Conservation (phyloP, 257 asterid species). For the Fraxinus pennsylvanica region DNA sequence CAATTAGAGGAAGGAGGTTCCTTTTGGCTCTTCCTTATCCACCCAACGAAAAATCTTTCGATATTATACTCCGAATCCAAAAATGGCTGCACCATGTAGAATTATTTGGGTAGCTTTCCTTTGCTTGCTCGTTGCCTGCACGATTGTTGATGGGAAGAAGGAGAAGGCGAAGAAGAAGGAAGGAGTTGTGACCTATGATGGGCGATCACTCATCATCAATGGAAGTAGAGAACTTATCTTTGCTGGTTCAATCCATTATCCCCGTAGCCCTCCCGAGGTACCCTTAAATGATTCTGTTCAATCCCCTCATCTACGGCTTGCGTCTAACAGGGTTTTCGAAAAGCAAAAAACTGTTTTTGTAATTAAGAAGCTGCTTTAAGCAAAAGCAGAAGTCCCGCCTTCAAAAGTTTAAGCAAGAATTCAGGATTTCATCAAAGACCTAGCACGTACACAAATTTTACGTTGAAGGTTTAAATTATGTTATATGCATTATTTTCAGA, state of each 20-base stretch:
- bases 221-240: slow-evolving; percentile 73
- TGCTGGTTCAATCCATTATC: slow-evolving; percentile 87
- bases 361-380: too few species aligned
- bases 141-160: slow-evolving; percentile 13
- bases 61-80: neutral
- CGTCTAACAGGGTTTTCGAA: too few species aligned
- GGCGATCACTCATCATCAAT: slow-evolving; percentile 63
- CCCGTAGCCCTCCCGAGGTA: slow-evolving; percentile 82
- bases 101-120: slow-evolving; percentile 27
- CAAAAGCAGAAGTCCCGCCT: too few species aligned
- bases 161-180: neutral
- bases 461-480: neutral
- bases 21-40: neutral
- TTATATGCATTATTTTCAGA: slow-evolving; percentile 33
- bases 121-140: slow-evolving; percentile 24
- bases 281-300: neutral
- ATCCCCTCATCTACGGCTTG: too few species aligned
- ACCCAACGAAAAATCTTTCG: neutral
- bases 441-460: too few species aligned
- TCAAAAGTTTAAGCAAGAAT: too few species aligned
- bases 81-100: slow-evolving; percentile 25
- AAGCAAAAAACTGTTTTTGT: too few species aligned
- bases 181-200: slow-evolving; percentile 53
- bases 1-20: slow-evolving; percentile 26
- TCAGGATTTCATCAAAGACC: too few species aligned